Percentiles rank a stretch among this genome's conserved stretches.
Evolutionary conservation across 306 rosid genomes (phyloP).

Genomic region (Vigna unguiculata): DNA sequence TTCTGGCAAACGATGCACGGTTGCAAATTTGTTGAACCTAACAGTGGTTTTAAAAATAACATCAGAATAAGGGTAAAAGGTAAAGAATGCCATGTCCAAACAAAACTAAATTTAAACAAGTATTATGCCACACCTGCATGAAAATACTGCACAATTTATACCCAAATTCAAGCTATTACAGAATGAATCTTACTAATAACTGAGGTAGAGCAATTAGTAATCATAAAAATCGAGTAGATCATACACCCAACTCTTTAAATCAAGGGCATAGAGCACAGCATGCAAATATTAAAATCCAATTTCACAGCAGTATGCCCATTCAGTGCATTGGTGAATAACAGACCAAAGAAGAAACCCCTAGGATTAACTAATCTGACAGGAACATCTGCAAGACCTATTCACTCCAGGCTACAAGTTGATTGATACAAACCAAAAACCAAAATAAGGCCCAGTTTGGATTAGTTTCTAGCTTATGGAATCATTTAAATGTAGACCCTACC

Average conservation of each 20-base stretch:
- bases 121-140: not conserved
- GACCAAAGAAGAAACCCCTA: not conserved
- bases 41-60: slow-evolving; percentile 14
- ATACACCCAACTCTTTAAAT: not conserved
- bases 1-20: slow-evolving; percentile 81
- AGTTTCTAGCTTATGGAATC: not conserved
- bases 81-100: slow-evolving; percentile 17
- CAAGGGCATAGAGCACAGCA: not conserved
- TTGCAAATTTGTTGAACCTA: slow-evolving; percentile 97
- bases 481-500: not conserved
- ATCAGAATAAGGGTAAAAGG: slow-evolving; percentile 35
- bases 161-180: slow-evolving; percentile 22
- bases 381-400: not conserved
- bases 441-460: not conserved
- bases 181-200: slow-evolving; percentile 16
- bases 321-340: not conserved
- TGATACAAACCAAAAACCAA: not conserved
- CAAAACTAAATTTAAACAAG: slow-evolving; percentile 33
- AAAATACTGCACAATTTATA: slow-evolving; percentile 23
- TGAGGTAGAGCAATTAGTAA: slow-evolving; percentile 4
- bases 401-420: not conserved
- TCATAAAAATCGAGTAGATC: slow-evolving; percentile 31
- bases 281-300: not conserved
- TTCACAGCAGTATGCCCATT: not conserved
- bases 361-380: not conserved